Conservation (phyloP, 495 filamentous ascomycete genomes). For the Cryomyces minteri region DNA sequence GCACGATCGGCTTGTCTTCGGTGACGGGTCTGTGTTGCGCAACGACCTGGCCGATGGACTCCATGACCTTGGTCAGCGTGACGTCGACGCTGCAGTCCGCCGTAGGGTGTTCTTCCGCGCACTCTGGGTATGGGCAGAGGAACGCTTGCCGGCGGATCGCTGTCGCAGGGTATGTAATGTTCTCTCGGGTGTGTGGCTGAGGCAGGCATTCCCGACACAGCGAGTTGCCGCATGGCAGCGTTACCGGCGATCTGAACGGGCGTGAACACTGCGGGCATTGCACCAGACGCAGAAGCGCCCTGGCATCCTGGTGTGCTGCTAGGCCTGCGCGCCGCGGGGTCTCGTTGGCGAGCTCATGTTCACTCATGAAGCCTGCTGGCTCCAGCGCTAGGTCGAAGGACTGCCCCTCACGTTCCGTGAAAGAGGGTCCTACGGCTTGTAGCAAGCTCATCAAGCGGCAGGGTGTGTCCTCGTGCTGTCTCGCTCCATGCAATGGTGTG, state of each 20-base stretch:
- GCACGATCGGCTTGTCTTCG: slow-evolving; percentile 16
- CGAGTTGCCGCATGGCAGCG: slow-evolving; percentile 67
- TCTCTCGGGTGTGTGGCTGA: slow-evolving; percentile 33
- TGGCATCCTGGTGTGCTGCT: slow-evolving; percentile 28
- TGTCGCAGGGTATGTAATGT: slow-evolving; percentile 57
- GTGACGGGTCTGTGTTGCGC: slow-evolving; percentile 17
- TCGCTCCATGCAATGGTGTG: too few relatives aligned
- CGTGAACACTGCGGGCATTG: slow-evolving; percentile 60
- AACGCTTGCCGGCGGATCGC: slow-evolving; percentile 47
- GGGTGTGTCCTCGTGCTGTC: neutral
- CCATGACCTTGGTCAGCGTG: slow-evolving; percentile 44
- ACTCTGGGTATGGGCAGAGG: slow-evolving; percentile 48
- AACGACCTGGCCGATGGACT: slow-evolving; percentile 30
- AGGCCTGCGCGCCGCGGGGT: slow-evolving; percentile 10
- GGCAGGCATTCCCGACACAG: slow-evolving; percentile 65
- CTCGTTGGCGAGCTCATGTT: slow-evolving; percentile 4
- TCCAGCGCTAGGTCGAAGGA: slow-evolving; percentile 2
- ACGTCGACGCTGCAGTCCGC: slow-evolving; percentile 66
- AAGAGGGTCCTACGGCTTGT: slow-evolving; percentile 1
- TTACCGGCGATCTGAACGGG: slow-evolving; percentile 48
- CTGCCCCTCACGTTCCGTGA: slow-evolving; percentile 7
- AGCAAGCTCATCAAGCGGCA: slow-evolving; percentile 2
- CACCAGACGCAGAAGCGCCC: slow-evolving; percentile 46
- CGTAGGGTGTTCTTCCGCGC: slow-evolving; percentile 50
- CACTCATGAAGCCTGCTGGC: slow-evolving; percentile 10